Percentiles rank a stretch among this genome's conserved stretches.
phyloP scores from a whole-genome alignment of 768 basidiomycete genomes.

The Lactifluus rugatus region DNA sequence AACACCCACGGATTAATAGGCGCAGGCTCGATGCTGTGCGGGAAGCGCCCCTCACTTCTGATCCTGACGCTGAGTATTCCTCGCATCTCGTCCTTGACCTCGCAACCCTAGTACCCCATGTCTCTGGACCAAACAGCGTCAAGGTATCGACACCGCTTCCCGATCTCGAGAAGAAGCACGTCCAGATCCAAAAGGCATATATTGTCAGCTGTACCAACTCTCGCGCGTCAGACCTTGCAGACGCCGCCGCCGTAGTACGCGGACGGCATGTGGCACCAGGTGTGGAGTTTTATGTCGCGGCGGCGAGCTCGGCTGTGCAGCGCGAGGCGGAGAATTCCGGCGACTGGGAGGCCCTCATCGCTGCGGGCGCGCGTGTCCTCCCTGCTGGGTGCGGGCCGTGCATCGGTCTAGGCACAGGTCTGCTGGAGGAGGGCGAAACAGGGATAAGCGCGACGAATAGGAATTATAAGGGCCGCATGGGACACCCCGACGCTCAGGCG shows the following conservation, averaged over 20 bases:
- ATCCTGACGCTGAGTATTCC: constrained; percentile 70
- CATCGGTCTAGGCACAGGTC: constrained; percentile 88
- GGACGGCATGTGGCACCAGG: constrained; percentile 74
- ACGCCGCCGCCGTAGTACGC: constrained; percentile 82
- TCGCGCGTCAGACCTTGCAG: constrained; percentile 86
- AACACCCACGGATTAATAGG: constrained; percentile 82
- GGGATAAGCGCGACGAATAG: constrained; percentile 98
- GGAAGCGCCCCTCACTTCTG: constrained; percentile 47
- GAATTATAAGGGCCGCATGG: constrained; percentile 99
- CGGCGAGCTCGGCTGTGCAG: constrained; percentile 88
- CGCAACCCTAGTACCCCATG: constrained; percentile 87
- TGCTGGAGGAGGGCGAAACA: constrained; percentile 88
- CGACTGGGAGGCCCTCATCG: constrained; percentile 79
- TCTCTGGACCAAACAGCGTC: constrained; percentile 96
- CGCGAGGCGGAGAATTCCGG: constrained; percentile 77
- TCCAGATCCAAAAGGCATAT: constrained; percentile 93
- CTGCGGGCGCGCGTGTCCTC: constrained; percentile 85
- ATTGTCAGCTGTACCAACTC: constrained; percentile 98
- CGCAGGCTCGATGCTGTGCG: constrained; percentile 59
- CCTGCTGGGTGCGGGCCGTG: constrained; percentile 98
- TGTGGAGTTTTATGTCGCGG: constrained; percentile 96
- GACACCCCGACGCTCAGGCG: constrained; percentile 86
- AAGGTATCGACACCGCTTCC: constrained; percentile 94
- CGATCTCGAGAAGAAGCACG: constrained; percentile 57
- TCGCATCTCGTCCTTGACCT: constrained; percentile 88